phyloP scores from a whole-genome alignment of 768 basidiomycete species.

The Tulasnella sp. region DNA sequence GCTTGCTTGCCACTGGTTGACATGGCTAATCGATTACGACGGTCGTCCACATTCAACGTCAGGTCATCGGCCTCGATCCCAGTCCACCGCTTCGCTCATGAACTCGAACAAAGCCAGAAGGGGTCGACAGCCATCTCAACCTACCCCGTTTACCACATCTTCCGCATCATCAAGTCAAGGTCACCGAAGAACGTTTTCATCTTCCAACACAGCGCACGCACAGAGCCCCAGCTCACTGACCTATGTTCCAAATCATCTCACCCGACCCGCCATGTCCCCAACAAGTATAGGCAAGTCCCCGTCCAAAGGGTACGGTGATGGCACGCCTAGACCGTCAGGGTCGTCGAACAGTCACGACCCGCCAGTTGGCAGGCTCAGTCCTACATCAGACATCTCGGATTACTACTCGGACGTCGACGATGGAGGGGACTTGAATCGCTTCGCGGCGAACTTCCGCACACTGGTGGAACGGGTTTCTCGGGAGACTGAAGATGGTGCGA shows the following conservation, averaged over 20 bases:
- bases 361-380: neutral
- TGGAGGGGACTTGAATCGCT: constrained; percentile 3
- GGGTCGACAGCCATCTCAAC: constrained; percentile 8
- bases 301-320: neutral
- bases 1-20: constrained; percentile 2
- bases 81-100: constrained; percentile 12
- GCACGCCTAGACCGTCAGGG: neutral
- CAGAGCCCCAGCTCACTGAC: neutral
- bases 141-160: neutral
- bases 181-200: constrained; percentile 2
- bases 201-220: neutral
- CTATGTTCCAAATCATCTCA: constrained; percentile 6
- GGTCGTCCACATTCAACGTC: constrained; percentile 3
- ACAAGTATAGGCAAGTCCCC: neutral
- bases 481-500: constrained; percentile 6
- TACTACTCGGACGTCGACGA: neutral
- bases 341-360: neutral
- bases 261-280: neutral
- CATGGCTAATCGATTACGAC: constrained; percentile 6
- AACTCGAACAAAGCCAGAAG: neutral
- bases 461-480: constrained; percentile 8
- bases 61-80: neutral
- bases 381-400: neutral
- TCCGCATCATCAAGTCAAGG: constrained; percentile 41
- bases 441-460: constrained; percentile 9